phyloP scores from a whole-genome alignment of 2,329 filamentous ascomycete species.

The Cladosporium sp. region DNA sequence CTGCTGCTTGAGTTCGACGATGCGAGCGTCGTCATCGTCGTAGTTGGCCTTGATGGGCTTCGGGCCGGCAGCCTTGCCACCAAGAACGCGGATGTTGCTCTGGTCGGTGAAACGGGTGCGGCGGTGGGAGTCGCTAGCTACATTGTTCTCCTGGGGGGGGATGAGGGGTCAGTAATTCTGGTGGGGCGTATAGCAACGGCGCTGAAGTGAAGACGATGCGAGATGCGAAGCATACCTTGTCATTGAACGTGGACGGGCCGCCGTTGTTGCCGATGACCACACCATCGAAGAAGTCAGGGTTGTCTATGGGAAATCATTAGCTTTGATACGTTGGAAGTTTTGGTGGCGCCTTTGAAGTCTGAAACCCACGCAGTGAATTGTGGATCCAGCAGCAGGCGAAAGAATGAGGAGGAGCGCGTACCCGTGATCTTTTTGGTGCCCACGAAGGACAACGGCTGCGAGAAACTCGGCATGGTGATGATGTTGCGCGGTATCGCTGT shows the following conservation, averaged over 20 bases:
- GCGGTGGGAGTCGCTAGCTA: background rate
- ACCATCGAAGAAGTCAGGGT: background rate
- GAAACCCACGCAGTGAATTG: too few species aligned
- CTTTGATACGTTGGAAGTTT: too few species aligned
- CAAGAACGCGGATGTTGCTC: conserved; percentile 30
- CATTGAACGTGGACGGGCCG: background rate
- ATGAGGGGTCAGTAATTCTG: background rate
- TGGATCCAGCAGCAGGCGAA: background rate
- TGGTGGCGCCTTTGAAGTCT: too few species aligned
- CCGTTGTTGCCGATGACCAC: background rate
- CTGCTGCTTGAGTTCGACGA: conserved; percentile 40
- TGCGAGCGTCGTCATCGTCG: conserved; percentile 46
- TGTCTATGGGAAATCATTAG: too few species aligned
- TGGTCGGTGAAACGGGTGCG: conserved; percentile 5
- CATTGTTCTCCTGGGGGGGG: background rate
- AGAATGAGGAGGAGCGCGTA: background rate
- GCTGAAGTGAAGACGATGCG: background rate
- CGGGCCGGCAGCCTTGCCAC: conserved; percentile 37
- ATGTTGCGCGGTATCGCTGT: background rate
- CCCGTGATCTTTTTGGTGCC: conserved; percentile 6
- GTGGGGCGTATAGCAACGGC: background rate
- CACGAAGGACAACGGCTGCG: background rate
- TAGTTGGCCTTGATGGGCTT: conserved; percentile 42
- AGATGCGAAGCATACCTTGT: background rate
- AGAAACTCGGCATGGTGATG: background rate